These are phyloP conservation scores for Candida nonsorbophila DNA, from an alignment of 805 yeast genomes.

Conservation along the genomic window DNA sequence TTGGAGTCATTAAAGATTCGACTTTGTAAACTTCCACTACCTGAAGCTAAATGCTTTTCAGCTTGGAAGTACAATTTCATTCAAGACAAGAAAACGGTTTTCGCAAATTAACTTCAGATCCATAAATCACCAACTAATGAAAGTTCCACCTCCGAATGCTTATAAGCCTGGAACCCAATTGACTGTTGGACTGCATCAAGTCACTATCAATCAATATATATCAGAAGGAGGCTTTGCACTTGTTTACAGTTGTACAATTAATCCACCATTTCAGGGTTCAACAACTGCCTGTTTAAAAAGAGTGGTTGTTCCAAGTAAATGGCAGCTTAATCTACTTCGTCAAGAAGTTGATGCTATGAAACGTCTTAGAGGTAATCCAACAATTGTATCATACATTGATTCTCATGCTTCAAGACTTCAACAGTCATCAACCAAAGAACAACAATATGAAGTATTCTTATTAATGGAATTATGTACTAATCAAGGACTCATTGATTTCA, in stretches of 20 bases:
- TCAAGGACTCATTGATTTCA: slow-evolving; percentile 72
- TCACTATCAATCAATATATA: slow-evolving; percentile 62
- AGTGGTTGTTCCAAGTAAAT: slow-evolving; percentile 91
- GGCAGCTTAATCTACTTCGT: slow-evolving; percentile 71
- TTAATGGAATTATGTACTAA: slow-evolving; percentile 77
- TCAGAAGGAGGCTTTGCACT: slow-evolving; percentile 96
- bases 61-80: slow-evolving; percentile 43
- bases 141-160: slow-evolving; percentile 50
- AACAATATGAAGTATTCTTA: slow-evolving; percentile 69
- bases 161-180: slow-evolving; percentile 73
- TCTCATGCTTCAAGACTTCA: slow-evolving; percentile 78
- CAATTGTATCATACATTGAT: slow-evolving; percentile 87
- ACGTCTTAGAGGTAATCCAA: slow-evolving; percentile 68
- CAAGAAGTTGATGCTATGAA: slow-evolving; percentile 99
- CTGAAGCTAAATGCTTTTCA: slow-evolving; percentile 27
- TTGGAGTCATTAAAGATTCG: slow-evolving; percentile 31
- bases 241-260: slow-evolving; percentile 74
- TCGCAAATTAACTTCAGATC: slow-evolving; percentile 1
- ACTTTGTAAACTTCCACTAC: slow-evolving; percentile 28
- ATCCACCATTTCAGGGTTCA: slow-evolving; percentile 46
- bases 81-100: slow-evolving; percentile 1
- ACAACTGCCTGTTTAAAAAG: slow-evolving; percentile 79
- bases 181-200: slow-evolving; percentile 79
- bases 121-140: not conserved
- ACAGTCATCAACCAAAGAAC: slow-evolving; percentile 20